phyloP scores from a whole-genome alignment of 148 eudicot species.

The Rheum nobile region DNA sequence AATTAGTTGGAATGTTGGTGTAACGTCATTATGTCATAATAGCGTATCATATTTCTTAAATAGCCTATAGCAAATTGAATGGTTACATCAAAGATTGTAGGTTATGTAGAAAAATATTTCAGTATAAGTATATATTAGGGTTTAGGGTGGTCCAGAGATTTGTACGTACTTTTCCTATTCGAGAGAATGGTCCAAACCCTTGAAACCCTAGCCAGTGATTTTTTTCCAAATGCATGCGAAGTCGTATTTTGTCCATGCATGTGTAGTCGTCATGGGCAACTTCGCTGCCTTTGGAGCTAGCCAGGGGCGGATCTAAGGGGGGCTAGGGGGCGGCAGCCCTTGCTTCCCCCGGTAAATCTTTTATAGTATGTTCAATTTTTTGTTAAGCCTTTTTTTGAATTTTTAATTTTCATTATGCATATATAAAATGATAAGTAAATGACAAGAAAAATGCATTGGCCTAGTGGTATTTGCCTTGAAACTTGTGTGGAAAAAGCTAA shows the following conservation, averaged over 20 bases:
- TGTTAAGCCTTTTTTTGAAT: no score
- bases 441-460: no score
- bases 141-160: neutral
- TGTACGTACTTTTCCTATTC: neutral
- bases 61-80: no score
- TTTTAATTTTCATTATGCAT: no score
- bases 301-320: no score
- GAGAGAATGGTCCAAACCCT: neutral
- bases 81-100: neutral
- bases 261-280: neutral
- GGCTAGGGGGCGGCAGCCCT: no score
- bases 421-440: no score
- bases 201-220: neutral
- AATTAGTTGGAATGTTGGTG: neutral
- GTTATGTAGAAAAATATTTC: neutral
- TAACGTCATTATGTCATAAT: neutral
- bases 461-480: no score
- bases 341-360: no score
- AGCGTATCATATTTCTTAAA: no score
- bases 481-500: no score
- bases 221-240: neutral
- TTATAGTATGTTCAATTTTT: no score
- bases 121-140: neutral
- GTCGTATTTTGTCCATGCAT: neutral
- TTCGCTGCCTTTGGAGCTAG: neutral